These are phyloP conservation scores for Jackrogersella minutella DNA, from an alignment of 495 filamentous ascomycete species.

Conservation along the genomic window DNA sequence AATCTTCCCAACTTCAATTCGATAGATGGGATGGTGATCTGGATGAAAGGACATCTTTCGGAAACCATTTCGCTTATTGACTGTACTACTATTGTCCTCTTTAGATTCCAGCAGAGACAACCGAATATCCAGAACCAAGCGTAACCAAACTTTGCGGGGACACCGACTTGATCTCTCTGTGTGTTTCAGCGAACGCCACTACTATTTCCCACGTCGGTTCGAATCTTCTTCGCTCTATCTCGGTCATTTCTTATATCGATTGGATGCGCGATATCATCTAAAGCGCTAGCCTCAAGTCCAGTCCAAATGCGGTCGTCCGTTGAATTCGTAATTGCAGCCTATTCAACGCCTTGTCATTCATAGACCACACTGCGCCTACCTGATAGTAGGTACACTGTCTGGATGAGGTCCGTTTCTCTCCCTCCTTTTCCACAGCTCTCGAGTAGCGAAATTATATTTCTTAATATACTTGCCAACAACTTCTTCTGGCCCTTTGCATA, in stretches of 20 bases:
- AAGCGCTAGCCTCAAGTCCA: not conserved
- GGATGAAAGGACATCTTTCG: slow-evolving; percentile 6
- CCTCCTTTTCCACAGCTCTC: slow-evolving; percentile 4
- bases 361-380: not conserved
- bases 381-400: not conserved
- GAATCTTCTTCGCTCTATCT: slow-evolving; percentile 4
- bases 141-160: not conserved
- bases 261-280: not conserved
- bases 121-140: not conserved
- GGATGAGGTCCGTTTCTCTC: slow-evolving; percentile 5
- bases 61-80: slow-evolving; percentile 6
- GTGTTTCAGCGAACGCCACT: slow-evolving; percentile 1
- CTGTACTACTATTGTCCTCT: not conserved
- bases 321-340: not conserved
- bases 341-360: not conserved
- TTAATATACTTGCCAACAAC: slow-evolving; percentile 4
- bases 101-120: not conserved
- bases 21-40: slow-evolving; percentile 7
- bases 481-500: slow-evolving; percentile 9
- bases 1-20: slow-evolving; percentile 11
- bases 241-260: slow-evolving; percentile 5
- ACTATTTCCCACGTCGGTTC: slow-evolving; percentile 1
- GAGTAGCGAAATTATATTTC: not conserved
- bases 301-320: slow-evolving; percentile 10
- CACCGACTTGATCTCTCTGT: not conserved